phyloP scores from a whole-genome alignment of 768 basidiomycete species.

The Glaciozyma martinii region DNA sequence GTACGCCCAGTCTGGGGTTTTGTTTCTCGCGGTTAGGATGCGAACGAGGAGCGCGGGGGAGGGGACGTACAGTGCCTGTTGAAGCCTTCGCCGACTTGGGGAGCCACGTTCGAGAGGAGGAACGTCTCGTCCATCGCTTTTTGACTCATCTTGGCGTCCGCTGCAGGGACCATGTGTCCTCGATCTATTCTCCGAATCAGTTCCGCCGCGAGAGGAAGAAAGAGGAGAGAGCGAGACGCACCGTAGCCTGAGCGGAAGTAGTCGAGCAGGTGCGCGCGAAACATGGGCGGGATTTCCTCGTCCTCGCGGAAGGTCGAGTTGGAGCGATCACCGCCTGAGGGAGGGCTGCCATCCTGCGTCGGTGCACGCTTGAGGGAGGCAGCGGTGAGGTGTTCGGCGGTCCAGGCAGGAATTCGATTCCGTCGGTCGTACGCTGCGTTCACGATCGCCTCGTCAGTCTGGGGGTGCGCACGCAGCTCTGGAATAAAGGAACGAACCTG shows the following conservation, averaged over 20 bases:
- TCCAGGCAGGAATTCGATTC: slow-evolving; percentile 88
- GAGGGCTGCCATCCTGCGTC: slow-evolving; percentile 38
- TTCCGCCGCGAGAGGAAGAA: background rate
- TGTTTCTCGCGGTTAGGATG: background rate
- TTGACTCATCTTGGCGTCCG: slow-evolving; percentile 82
- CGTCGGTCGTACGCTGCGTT: slow-evolving; percentile 69
- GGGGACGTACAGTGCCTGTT: slow-evolving; percentile 76
- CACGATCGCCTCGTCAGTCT: too few relatives aligned
- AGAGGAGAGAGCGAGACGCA: background rate
- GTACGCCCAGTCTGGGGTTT: slow-evolving; percentile 23
- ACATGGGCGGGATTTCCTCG: slow-evolving; percentile 54
- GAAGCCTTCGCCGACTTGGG: slow-evolving; percentile 95
- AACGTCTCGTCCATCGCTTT: slow-evolving; percentile 96
- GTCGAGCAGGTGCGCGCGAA: slow-evolving; percentile 22
- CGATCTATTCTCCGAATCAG: slow-evolving; percentile 56
- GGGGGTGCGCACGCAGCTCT: too few relatives aligned
- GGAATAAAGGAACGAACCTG: background rate
- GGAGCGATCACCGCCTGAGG: slow-evolving; percentile 51
- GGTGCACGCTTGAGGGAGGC: slow-evolving; percentile 56
- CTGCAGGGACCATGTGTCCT: slow-evolving; percentile 80
- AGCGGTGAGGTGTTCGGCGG: slow-evolving; percentile 85
- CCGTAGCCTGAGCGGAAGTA: slow-evolving; percentile 22
- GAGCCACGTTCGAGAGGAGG: slow-evolving; percentile 86
- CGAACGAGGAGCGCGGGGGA: background rate
- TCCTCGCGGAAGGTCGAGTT: slow-evolving; percentile 80